A percentile compares a stretch with the other conserved stretches of the same genome.
These are phyloP conservation scores for Staphylotrichum longicolle DNA, from an alignment of 495 filamentous ascomycete genomes.

Conservation along the genomic window DNA sequence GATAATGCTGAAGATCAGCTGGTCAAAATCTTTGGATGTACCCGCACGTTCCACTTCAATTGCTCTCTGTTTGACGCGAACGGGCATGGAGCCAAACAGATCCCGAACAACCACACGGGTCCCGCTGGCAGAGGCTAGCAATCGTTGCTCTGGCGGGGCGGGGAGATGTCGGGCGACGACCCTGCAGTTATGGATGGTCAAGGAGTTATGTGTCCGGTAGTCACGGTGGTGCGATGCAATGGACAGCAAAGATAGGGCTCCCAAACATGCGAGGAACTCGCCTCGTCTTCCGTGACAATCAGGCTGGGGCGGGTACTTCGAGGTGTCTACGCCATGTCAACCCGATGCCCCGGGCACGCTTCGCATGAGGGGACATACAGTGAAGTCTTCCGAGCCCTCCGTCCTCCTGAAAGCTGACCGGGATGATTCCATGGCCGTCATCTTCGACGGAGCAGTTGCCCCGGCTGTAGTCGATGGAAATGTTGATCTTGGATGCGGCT, in stretches of 20 bases:
- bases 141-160: conserved; percentile 57
- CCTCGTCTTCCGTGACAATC: conserved; percentile 66
- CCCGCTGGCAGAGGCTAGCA: conserved; percentile 61
- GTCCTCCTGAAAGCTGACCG: conserved; percentile 63
- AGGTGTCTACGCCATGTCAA: conserved; percentile 60
- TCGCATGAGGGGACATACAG: conserved; percentile 50
- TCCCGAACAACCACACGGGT: conserved; percentile 79
- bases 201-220: conserved; percentile 63
- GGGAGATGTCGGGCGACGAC: conserved; percentile 66
- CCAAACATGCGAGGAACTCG: conserved; percentile 73
- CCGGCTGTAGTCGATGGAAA: conserved; percentile 71
- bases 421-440: conserved; percentile 76
- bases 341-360: conserved; percentile 23
- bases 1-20: conserved; percentile 57
- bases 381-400: conserved; percentile 76
- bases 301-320: conserved; percentile 56
- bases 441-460: conserved; percentile 86
- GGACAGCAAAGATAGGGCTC: conserved; percentile 71
- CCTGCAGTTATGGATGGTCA: conserved; percentile 69
- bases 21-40: conserved; percentile 60
- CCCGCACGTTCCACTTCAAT: conserved; percentile 56
- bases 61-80: conserved; percentile 81
- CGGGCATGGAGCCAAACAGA: conserved; percentile 93
- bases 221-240: conserved; percentile 71
- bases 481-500: conserved; percentile 62